Percentiles rank a stretch among this genome's conserved stretches.
Conservation (phyloP, 495 filamentous ascomycete genomes). For the Trichoderma virens region DNA sequence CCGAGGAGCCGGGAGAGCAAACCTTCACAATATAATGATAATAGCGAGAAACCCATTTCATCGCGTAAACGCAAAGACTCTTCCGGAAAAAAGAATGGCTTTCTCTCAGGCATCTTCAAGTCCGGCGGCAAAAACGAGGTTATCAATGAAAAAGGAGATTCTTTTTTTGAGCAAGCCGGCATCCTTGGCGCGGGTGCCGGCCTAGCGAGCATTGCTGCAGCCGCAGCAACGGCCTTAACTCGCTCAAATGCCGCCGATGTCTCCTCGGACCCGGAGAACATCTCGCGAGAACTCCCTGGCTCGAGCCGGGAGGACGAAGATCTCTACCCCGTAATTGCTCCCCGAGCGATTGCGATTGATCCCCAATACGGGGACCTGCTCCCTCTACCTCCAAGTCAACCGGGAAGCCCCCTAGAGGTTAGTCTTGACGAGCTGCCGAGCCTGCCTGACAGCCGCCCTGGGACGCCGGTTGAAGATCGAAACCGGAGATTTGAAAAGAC, state of each 20-base stretch:
- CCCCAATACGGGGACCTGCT: constrained; percentile 48
- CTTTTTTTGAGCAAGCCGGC: constrained; percentile 59
- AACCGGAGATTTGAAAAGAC: constrained; percentile 17
- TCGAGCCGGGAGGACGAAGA: constrained; percentile 26
- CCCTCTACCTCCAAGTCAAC: constrained; percentile 44
- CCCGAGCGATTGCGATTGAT: constrained; percentile 47
- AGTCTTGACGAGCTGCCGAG: constrained; percentile 30
- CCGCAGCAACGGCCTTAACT: constrained; percentile 32
- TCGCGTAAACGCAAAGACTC: constrained; percentile 20
- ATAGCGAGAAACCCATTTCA: constrained; percentile 28
- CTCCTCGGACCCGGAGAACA: constrained; percentile 17
- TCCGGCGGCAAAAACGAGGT: constrained; percentile 15
- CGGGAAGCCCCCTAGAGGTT: constrained; percentile 34
- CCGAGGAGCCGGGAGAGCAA: constrained; percentile 17
- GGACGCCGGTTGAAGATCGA: constrained; percentile 34
- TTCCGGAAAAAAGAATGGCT: constrained; percentile 2
- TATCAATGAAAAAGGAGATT: constrained; percentile 30
- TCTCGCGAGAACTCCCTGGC: constrained; percentile 15
- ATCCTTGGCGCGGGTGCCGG: constrained; percentile 55
- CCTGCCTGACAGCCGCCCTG: constrained; percentile 45
- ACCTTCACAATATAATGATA: constrained; percentile 23
- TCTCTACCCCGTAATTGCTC: constrained; percentile 44
- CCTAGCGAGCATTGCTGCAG: constrained; percentile 36
- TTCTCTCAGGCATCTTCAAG: constrained; percentile 10
- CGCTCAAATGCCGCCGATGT: constrained; percentile 35